These are phyloP conservation scores for Centella asiatica DNA, from an alignment of 129 eudicot species.

Conservation along the genomic window DNA sequence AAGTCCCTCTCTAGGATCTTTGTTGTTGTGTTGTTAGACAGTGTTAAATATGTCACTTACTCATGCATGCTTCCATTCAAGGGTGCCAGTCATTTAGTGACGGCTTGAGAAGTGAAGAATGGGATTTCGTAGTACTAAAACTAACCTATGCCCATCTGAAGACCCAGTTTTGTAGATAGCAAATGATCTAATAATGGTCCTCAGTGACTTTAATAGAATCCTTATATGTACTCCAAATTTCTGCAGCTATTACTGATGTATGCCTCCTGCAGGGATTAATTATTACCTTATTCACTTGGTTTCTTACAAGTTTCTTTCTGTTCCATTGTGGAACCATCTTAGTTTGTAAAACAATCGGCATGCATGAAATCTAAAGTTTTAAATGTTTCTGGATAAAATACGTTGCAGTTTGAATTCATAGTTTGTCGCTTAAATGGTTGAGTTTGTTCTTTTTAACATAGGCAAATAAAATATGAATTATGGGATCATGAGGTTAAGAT, in stretches of 20 bases:
- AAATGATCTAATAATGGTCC: slow-evolving; percentile 7
- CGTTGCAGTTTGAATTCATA: no score
- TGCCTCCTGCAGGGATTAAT: neutral
- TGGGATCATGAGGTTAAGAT: no score
- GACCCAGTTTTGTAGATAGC: slow-evolving; percentile 19
- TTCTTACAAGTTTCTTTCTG: neutral
- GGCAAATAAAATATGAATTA: no score
- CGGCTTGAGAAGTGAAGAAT: slow-evolving; percentile 25
- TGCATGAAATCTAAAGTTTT: no score
- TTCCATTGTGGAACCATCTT: no score
- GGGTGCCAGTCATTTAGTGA: slow-evolving; percentile 67
- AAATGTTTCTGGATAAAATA: no score
- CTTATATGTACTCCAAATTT: neutral
- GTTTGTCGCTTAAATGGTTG: no score
- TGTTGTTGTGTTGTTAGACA: slow-evolving; percentile 86
- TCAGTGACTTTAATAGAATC: slow-evolving; percentile 1
- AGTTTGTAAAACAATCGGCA: no score
- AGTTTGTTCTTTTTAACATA: no score
- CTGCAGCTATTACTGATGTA: neutral
- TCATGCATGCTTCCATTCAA: slow-evolving; percentile 86
- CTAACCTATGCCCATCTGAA: neutral
- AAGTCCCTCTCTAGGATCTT: slow-evolving; percentile 77
- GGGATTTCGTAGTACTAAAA: neutral
- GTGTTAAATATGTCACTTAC: slow-evolving; percentile 93
- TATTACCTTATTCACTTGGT: neutral